Evolutionary conservation across 2,329 filamentous ascomycete genomes (phyloP), one percentile per base, ranked within the genome.

Genomic region (Diatrype stigma): DNA sequence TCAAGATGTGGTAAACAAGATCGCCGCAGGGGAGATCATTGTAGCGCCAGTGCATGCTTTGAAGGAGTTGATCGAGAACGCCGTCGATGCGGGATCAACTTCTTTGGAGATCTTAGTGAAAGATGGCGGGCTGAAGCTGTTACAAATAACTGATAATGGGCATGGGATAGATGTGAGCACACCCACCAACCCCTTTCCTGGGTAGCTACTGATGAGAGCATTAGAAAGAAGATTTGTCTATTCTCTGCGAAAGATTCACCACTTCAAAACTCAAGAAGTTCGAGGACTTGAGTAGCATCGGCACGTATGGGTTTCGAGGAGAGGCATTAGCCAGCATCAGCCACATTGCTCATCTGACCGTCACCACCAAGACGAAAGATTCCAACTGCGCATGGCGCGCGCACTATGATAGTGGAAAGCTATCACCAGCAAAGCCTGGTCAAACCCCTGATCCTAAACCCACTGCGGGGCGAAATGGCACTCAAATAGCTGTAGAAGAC

Each of bases 71-170:
- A 91, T 99, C 12, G 94, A 99, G 68, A 99, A 99, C 63, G 87
- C 94, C 3, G 91, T 99, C 16, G 95, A 99, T 71, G 94, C 95
- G n/a, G 93, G 94, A 5, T 89, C 94, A 3, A 97, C 94, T 0
- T 84, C 87, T 2, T 74, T 99, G 44, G 94, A 99, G 65, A 86
- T 99, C 17, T 68, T 96, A 3, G 88, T 96, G 61, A 97, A 96
- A 69, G 94, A 99, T 45, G 94, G 94, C 10, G 94, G 95, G 0
- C 76, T 99, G 55, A 99, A 97, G 69, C 75, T 97, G 38, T 79
- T 99, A 16, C 95, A 99, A 65, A 96, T 99, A 60, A 96, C 92
- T 2, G 94, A 99, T 68, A 99, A 99, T 69, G 94, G 94, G 16
- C 88, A 91, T 67, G 94, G 94, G 26, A 99, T 99, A 59, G 87